A percentile compares a stretch with the other conserved stretches of the same genome.
phyloP scores from a whole-genome alignment of 208 protist species.

The Angomonas deanei region DNA sequence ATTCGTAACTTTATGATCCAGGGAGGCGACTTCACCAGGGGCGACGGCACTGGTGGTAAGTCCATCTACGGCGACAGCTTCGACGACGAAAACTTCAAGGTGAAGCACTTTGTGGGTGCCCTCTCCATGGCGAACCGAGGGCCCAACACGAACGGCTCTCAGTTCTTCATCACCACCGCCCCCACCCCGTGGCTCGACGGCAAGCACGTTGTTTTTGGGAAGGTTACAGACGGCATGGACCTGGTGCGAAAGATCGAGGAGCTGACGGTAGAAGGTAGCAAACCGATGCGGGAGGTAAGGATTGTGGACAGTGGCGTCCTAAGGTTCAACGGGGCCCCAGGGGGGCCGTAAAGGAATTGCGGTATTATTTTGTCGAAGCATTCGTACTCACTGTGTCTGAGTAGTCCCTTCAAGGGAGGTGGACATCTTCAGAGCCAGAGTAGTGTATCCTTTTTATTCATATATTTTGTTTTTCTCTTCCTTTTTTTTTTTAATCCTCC shows the following conservation, averaged over 20 bases:
- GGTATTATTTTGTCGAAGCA: too few species aligned
- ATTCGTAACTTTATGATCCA: conserved; percentile 56
- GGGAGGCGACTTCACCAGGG: conserved; percentile 46
- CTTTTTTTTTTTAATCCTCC: background rate
- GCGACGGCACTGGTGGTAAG: conserved; percentile 52
- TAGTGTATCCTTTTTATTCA: too few species aligned
- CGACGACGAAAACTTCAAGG: conserved; percentile 40
- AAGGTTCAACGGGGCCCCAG: too few species aligned
- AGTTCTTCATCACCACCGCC: conserved; percentile 90
- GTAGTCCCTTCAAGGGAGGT: too few species aligned
- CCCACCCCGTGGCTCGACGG: conserved; percentile 84
- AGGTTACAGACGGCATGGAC: conserved; percentile 86
- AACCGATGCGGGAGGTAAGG: too few species aligned
- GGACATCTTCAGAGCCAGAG: too few species aligned
- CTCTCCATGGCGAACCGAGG: conserved; percentile 92
- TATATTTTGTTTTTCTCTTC: background rate
- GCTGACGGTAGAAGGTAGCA: too few species aligned
- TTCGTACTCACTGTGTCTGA: too few species aligned
- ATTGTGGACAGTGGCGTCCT: too few species aligned
- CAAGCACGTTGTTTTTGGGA: conserved; percentile 96
- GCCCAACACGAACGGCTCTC: conserved; percentile 90
- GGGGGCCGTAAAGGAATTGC: too few species aligned
- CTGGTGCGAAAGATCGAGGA: conserved; percentile 81
- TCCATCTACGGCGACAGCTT: conserved; percentile 59
- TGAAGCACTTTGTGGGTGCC: conserved; percentile 59